Base-by-base conservation (phyloP, 306 rosid species). In the Acacia acuminata region DNA sequence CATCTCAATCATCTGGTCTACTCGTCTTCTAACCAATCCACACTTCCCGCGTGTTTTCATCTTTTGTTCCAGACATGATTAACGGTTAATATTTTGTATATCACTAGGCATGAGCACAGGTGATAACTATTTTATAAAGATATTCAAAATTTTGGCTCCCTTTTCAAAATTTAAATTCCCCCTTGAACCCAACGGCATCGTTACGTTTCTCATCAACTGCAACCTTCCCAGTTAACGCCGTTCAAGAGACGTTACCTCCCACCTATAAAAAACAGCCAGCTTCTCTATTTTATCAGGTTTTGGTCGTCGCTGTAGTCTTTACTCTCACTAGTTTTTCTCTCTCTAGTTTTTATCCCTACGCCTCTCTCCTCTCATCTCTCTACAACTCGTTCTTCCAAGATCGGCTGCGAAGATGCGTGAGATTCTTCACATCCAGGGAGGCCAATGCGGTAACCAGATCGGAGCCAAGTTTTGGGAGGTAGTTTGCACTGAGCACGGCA, bases 391-490 rank as follows among this genome's bases (percentile, higher is more conserved):
- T 34, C 24, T 17, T 64, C 43, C 17, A 7, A 30, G 34, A 78
- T 78, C 71, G 42, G 78, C 43, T 1, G 20, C 30, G 58, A 87
- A 84, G 70, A 90, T 90, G 94, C 88, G 92, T 72, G 94, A 90
- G 78, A 90, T 88, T 24, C 91, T 90, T 70, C 94, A 90, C 84
- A 77, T 90, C 45, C 92, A 88, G 73, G 92, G 94, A 43, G 94
- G 94, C 56, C 94, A 90, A 73, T 90, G 92, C 73, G 92, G 92
- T 4, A 90, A 90, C 87, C 92, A 90, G 87, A 90, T 90, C 89
- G 94, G 94, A 19, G 94, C 94, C 7, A 90, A 90, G 88, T 88
- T 90, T 85, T 88, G 94, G 94, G 94, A 90, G 63, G 94, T 90
- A 24, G 94, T 90, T 7, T 90, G 94, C 82, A 85, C 90, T 12